These are phyloP conservation scores for Penicillium sp. DNA, from an alignment of 2,329 filamentous ascomycete genomes.

Conservation along the genomic window DNA sequence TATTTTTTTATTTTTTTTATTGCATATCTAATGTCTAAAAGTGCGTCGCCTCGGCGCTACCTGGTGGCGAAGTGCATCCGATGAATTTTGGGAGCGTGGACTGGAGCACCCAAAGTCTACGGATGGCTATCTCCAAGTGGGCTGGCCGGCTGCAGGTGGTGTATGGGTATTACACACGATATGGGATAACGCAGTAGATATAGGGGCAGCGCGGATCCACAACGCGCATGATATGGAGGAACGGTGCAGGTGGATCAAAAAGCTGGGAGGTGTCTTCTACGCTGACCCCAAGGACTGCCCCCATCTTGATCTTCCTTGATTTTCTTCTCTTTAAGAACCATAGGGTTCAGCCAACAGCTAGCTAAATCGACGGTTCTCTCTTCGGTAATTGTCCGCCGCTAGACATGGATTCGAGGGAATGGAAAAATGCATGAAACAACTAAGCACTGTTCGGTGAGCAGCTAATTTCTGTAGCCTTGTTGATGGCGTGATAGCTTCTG, in stretches of 20 bases:
- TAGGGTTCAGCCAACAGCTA: background rate
- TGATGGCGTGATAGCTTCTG: background rate
- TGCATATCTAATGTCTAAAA: background rate
- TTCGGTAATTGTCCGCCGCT: background rate
- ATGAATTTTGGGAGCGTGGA: background rate
- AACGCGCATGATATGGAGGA: constrained; percentile 13
- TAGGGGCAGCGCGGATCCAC: background rate
- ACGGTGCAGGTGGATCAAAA: constrained; percentile 10
- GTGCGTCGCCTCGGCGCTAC: constrained; percentile 12
- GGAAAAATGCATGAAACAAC: background rate
- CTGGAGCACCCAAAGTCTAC: background rate
- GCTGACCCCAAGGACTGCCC: constrained; percentile 12
- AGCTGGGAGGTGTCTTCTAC: constrained; percentile 11
- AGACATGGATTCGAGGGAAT: background rate
- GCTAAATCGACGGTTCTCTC: background rate
- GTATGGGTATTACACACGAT: constrained; percentile 12
- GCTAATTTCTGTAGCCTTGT: background rate
- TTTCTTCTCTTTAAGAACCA: background rate
- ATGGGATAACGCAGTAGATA: background rate
- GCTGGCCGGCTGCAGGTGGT: constrained; percentile 11
- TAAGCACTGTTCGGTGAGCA: background rate
- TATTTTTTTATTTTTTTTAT: background rate
- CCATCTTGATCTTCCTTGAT: constrained; percentile 7
- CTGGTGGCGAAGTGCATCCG: constrained; percentile 2
- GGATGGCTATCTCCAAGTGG: background rate